phyloP scores from a whole-genome alignment of 1,284 basidiomycete species.

The Tylopilus sp. region DNA sequence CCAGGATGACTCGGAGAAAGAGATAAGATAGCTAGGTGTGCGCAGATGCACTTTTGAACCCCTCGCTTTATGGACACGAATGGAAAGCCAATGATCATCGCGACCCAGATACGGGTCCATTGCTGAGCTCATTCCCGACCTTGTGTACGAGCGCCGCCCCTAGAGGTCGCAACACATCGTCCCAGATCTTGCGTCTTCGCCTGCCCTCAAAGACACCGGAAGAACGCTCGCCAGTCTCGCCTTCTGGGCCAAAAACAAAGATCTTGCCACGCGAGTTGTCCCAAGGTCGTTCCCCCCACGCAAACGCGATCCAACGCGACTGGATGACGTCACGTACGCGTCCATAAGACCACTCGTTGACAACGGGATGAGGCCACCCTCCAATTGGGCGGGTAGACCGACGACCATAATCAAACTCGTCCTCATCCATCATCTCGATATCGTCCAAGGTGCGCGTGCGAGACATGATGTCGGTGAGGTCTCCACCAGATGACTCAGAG shows the following conservation, averaged over 20 bases:
- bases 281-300: conserved; percentile 70
- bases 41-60: conserved; percentile 17
- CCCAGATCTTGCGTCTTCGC: conserved; percentile 53
- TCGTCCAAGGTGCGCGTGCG: conserved; percentile 28
- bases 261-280: conserved; percentile 52
- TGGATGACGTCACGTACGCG: conserved; percentile 69
- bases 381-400: conserved; percentile 26
- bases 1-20: background rate
- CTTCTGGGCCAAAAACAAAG: conserved; percentile 64
- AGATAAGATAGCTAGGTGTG: background rate
- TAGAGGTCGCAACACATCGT: conserved; percentile 61
- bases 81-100: conserved; percentile 15
- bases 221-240: conserved; percentile 49
- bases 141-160: conserved; percentile 67
- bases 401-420: conserved; percentile 20
- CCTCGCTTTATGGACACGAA: background rate
- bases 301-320: conserved; percentile 70
- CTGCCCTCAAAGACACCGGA: conserved; percentile 45
- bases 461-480: conserved; percentile 31
- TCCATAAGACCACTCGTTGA: conserved; percentile 62
- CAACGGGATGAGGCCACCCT: conserved; percentile 53
- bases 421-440: conserved; percentile 31
- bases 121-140: conserved; percentile 66
- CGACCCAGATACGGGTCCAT: conserved; percentile 48
- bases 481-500: conserved; percentile 31